Conservation (phyloP, 2,329 filamentous ascomycete genomes). For the Daldinia eschscholtzii region DNA sequence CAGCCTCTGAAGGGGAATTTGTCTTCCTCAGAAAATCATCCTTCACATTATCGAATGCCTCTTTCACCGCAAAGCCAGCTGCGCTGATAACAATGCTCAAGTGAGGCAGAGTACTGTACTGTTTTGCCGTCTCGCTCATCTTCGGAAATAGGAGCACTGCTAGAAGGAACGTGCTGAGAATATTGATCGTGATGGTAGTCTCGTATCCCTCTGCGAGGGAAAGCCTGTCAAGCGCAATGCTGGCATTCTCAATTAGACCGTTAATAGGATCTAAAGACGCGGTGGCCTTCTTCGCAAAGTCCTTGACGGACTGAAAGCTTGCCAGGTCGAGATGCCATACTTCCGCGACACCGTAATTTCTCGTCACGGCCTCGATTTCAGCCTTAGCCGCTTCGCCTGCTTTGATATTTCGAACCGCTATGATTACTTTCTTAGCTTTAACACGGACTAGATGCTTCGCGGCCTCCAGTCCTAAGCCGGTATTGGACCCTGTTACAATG, state of each 20-base stretch:
- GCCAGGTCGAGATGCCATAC: slow-evolving; percentile 3
- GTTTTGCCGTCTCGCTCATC: slow-evolving; percentile 6
- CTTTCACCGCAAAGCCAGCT: neutral
- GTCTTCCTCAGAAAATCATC: neutral
- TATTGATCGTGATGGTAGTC: slow-evolving; percentile 60
- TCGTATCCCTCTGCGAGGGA: slow-evolving; percentile 57
- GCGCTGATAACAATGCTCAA: slow-evolving; percentile 1
- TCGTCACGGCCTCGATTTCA: neutral
- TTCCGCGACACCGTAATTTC: neutral
- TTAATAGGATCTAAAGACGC: slow-evolving; percentile 46
- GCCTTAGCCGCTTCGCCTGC: neutral
- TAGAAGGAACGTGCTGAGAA: slow-evolving; percentile 61
- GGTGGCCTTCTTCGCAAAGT: neutral
- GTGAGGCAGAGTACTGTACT: neutral
- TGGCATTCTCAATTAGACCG: slow-evolving; percentile 59
- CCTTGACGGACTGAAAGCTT: neutral
- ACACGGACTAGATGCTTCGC: slow-evolving; percentile 1
- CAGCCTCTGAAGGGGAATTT: neutral
- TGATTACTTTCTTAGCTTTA: neutral
- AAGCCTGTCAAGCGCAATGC: slow-evolving; percentile 44
- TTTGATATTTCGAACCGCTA: neutral
- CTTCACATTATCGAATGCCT: neutral
- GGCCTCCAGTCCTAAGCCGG: neutral
- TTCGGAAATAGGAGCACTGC: slow-evolving; percentile 58
- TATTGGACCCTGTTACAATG: slow-evolving; percentile 2